Evolutionary conservation across 805 yeast genomes (phyloP).

Genomic region (Yarrowia divulgata): DNA sequence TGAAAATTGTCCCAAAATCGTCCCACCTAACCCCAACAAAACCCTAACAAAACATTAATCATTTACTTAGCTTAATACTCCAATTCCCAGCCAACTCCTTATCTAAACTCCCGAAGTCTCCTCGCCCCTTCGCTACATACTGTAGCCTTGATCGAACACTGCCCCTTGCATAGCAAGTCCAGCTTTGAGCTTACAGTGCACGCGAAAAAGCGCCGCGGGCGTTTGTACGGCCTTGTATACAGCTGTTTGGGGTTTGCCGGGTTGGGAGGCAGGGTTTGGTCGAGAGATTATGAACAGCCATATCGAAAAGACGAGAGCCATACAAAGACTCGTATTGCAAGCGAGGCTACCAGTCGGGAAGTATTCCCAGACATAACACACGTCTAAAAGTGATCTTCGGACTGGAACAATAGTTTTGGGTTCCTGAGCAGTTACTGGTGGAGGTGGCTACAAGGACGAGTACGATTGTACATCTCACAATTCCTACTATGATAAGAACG

Average conservation of each 20-base stretch:
- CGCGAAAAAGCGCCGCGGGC: not conserved
- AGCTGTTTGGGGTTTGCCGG: slow-evolving; percentile 3
- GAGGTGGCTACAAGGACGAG: too few relatives aligned
- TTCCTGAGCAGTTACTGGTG: not conserved
- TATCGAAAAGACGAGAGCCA: too few relatives aligned
- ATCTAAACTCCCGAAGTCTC: too few relatives aligned
- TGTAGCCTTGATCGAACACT: slow-evolving; percentile 2
- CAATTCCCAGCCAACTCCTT: not conserved
- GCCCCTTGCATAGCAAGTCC: slow-evolving; percentile 33
- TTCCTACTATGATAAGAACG: too few relatives aligned
- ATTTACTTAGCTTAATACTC: not conserved
- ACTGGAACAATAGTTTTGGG: slow-evolving; percentile 5
- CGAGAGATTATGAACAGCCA: not conserved
- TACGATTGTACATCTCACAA: too few relatives aligned
- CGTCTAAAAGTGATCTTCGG: not conserved
- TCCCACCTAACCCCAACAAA: too few relatives aligned
- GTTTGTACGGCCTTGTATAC: not conserved
- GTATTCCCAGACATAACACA: not conserved
- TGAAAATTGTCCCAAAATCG: too few relatives aligned
- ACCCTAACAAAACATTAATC: too few relatives aligned
- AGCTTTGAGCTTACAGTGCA: slow-evolving; percentile 23
- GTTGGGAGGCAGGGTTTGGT: not conserved
- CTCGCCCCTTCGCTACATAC: too few relatives aligned
- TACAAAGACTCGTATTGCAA: not conserved
- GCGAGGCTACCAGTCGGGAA: not conserved